Conservation (phyloP, 164 flowering plant species). For the Warburgia ugandensis region DNA sequence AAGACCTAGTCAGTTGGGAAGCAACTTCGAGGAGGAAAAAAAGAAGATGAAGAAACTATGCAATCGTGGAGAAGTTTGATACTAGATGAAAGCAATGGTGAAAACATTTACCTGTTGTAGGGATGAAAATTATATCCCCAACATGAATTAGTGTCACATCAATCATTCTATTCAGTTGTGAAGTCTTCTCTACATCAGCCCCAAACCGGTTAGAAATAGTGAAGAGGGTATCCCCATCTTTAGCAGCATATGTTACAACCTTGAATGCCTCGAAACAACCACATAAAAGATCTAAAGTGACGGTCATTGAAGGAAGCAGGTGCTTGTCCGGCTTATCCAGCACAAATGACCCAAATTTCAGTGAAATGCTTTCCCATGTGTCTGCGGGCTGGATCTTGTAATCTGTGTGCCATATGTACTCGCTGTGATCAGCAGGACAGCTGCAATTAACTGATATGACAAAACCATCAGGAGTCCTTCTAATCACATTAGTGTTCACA, state of each 20-base stretch:
- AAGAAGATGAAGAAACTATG: too few species aligned
- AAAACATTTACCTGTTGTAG: constrained; percentile 21
- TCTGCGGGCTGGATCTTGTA: constrained; percentile 18
- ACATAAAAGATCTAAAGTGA: constrained; percentile 21
- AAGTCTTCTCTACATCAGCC: constrained; percentile 15
- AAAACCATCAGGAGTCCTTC: constrained; percentile 22
- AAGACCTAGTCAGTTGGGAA: too few species aligned
- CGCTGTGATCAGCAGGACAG: constrained; percentile 16
- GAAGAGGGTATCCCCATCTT: constrained; percentile 23
- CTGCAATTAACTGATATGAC: constrained; percentile 24
- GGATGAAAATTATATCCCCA: constrained; percentile 26
- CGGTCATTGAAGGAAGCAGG: constrained; percentile 9
- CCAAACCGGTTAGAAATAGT: constrained; percentile 19
- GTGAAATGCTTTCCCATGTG: constrained; percentile 22
- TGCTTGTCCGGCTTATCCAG: constrained; percentile 14
- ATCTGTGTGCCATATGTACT: constrained; percentile 18
- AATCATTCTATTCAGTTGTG: constrained; percentile 13
- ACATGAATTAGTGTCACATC: constrained; percentile 15
- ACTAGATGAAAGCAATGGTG: too few species aligned
- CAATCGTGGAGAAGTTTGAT: too few species aligned
- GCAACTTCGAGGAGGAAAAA: too few species aligned
- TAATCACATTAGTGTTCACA: constrained; percentile 13
- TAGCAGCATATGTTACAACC: constrained; percentile 14
- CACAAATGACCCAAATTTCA: constrained; percentile 23
- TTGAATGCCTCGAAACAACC: constrained; percentile 15